These are phyloP conservation scores for Hygrocybe coccinea DNA, from an alignment of 768 basidiomycete genomes.

Conservation along the genomic window DNA sequence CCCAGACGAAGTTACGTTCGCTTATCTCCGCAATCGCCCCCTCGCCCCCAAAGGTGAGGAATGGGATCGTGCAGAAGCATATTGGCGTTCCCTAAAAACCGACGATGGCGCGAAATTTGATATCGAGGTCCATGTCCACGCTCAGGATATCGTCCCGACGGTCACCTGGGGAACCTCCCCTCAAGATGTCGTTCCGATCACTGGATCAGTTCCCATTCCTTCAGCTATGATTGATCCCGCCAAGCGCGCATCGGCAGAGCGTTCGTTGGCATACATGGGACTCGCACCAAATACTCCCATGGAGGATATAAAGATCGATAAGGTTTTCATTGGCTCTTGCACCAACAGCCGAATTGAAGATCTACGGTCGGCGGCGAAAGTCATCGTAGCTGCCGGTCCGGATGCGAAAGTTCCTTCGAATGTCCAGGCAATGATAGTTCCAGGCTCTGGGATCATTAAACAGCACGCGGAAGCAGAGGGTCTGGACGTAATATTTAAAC, in stretches of 20 bases:
- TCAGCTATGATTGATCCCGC: constrained; percentile 55
- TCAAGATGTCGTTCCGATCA: constrained; percentile 82
- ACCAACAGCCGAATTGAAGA: constrained; percentile 94
- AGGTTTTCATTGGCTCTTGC: constrained; percentile 92
- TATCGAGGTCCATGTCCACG: constrained; percentile 71
- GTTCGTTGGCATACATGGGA: constrained; percentile 84
- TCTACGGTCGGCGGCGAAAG: constrained; percentile 76
- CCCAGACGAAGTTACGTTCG: constrained; percentile 82
- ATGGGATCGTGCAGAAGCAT: constrained; percentile 81
- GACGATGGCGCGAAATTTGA: constrained; percentile 86
- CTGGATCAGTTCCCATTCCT: constrained; percentile 76
- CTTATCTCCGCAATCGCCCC: constrained; percentile 76
- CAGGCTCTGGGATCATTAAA: constrained; percentile 86
- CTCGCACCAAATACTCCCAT: constrained; percentile 72
- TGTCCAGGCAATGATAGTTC: constrained; percentile 86
- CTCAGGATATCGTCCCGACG: constrained; percentile 83
- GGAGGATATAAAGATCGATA: constrained; percentile 77
- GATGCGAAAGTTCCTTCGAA: constrained; percentile 68
- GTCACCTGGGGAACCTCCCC: constrained; percentile 93
- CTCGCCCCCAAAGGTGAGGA: constrained; percentile 77
- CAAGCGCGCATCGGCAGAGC: constrained; percentile 64
- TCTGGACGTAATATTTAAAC: constrained; percentile 78
- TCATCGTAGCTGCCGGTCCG: constrained; percentile 69
- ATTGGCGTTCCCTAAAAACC: constrained; percentile 75
- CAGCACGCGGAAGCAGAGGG: constrained; percentile 89